Evolutionary conservation across 306 rosid species (phyloP), one percentile per base, ranked within the genome.

Genomic region (apple (Malus domestica)): DNA sequence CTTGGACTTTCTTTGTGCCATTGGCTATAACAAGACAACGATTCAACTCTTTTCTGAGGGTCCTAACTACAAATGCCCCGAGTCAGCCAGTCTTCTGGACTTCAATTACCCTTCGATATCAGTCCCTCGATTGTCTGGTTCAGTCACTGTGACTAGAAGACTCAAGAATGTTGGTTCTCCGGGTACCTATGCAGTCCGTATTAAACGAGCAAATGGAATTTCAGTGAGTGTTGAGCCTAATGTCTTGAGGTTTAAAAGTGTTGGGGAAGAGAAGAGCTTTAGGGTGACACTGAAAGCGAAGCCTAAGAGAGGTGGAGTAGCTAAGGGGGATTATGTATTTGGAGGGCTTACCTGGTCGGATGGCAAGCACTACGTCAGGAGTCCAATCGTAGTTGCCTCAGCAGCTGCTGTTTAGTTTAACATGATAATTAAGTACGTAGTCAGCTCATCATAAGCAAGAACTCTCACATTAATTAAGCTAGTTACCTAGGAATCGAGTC

Each of bases 101-200:
- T 89, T 89, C 80, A 93, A 93, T 85, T 90, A 90, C 80, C 96
- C 98, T 35, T 44, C 96, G n/a, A 76, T 93, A 1, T 57, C 87
- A 29, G 80, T 89, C 40, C 89, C 92, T 4, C n/a, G 68, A 30
- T 78, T 89, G 18, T 45, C 64, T 10, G 84, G 84, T 3, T 72
- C 81, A 19, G 87, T 82, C n/a, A 83, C 82, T 10, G 71, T 90
- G 29, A 80, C 80, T 0, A 59, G 98, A 23, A 87, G 45, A 52
- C 18, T 93, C 80, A 90, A 80, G 78, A 93, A 93, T 75, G 97
- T 93, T 18, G 92, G 93, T n/a, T 1, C 84, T 23, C 85, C 92
- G 1, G 93, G 85, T 29, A 80, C 83, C 29, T 90, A 90, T 62
- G 61, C 4, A 3, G 91, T 83, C 12, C 77, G 54, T 0, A 42